Conservation (phyloP, 2,329 filamentous ascomycete genomes). For the Basipetospora chlamydospora region DNA sequence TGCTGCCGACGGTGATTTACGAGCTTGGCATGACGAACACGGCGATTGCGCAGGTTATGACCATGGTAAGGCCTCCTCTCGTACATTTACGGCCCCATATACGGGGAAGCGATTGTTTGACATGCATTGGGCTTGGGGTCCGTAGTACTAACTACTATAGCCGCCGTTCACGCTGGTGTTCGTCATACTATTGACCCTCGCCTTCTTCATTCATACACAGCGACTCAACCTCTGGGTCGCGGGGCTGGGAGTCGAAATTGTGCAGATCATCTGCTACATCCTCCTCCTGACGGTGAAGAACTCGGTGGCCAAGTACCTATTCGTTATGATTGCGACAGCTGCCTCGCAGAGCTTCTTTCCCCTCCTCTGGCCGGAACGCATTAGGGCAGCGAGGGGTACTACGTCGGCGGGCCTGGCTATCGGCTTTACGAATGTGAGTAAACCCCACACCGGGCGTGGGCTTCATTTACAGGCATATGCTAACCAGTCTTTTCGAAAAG, state of each 20-base stretch:
- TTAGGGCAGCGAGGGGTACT: conserved; percentile 22
- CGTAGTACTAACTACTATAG: neutral
- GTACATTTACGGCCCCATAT: neutral
- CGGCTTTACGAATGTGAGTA: conserved; percentile 18
- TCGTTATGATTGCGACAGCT: conserved; percentile 23
- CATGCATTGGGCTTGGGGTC: too few species aligned
- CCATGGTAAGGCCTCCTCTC: conserved; percentile 9
- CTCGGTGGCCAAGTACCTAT: conserved; percentile 20
- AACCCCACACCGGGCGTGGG: too few species aligned
- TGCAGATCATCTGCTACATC: conserved; percentile 22
- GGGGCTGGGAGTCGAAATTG: conserved; percentile 15
- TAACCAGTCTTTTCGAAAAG: too few species aligned
- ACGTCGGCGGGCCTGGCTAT: conserved; percentile 23
- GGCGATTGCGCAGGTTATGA: conserved; percentile 15
- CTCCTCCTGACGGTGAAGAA: conserved; percentile 21
- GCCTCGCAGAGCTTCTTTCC: conserved; percentile 23
- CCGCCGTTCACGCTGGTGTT: conserved; percentile 13
- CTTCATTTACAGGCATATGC: too few species aligned
- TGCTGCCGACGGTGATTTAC: conserved; percentile 15
- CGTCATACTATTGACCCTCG: conserved; percentile 12
- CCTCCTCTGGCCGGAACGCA: conserved; percentile 25
- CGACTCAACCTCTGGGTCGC: conserved; percentile 13
- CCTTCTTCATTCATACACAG: conserved; percentile 11
- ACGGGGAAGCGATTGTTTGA: too few species aligned
- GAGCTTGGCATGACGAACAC: conserved; percentile 14